Evolutionary conservation across 2,329 filamentous ascomycete genomes (phyloP).

Genomic region (Seiridium cupressi): DNA sequence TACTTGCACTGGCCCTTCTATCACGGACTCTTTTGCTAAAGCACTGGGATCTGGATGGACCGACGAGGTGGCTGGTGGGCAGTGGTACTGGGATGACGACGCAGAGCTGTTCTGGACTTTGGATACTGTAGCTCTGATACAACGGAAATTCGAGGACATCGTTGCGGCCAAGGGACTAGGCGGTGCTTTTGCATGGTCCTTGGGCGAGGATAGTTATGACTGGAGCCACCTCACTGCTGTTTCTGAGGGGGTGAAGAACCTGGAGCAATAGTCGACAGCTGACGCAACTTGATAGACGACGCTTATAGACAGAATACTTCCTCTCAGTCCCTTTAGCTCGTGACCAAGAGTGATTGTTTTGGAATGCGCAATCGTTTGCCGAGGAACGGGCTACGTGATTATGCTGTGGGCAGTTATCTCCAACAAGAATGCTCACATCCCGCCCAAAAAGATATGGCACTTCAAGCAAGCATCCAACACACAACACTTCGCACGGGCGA

Average conservation of each 20-base stretch:
- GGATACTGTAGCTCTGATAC: conserved; percentile 62
- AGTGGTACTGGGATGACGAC: conserved; percentile 64
- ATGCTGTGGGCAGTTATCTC: no score
- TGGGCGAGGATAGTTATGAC: conserved; percentile 61
- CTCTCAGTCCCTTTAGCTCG: no score
- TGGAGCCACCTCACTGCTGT: conserved; percentile 36
- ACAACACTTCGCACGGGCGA: no score
- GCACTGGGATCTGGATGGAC: conserved; percentile 53
- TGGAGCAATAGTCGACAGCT: not conserved
- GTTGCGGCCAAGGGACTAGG: conserved; percentile 56
- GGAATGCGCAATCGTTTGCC: no score
- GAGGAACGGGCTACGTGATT: no score
- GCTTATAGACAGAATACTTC: no score
- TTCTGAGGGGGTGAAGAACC: not conserved
- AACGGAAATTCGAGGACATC: conserved; percentile 60
- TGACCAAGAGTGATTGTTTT: no score
- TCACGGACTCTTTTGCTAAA: conserved; percentile 55
- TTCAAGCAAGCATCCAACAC: no score
- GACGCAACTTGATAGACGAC: no score
- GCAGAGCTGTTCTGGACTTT: conserved; percentile 71
- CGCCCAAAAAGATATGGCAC: no score
- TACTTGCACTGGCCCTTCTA: conserved; percentile 46
- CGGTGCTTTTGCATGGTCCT: conserved; percentile 73
- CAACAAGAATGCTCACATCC: no score
- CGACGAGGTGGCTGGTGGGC: conserved; percentile 58